Evolutionary conservation across 257 asterid genomes (phyloP).

Genomic region (Marsdenia floribunda): DNA sequence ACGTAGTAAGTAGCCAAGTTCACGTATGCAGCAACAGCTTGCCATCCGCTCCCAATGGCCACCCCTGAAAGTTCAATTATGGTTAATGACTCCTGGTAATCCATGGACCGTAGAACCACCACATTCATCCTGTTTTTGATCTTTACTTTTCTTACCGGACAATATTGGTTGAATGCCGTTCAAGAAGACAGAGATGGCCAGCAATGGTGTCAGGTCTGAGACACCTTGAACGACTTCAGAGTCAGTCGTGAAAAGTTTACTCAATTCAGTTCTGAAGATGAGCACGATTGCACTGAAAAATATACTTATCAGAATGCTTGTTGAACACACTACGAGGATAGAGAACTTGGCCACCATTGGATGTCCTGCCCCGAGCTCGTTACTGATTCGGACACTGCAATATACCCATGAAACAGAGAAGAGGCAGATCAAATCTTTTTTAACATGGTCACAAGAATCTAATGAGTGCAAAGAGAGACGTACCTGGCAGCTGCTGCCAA

Average conservation of each 20-base stretch:
- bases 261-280: conserved; percentile 23
- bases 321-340: conserved; percentile 21
- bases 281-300: conserved; percentile 21
- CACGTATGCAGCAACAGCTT: conserved; percentile 25
- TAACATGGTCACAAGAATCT: background rate
- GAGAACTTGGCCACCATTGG: conserved; percentile 30
- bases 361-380: conserved; percentile 36
- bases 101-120: background rate
- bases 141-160: conserved; percentile 16
- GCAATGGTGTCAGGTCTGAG: conserved; percentile 25
- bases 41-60: conserved; percentile 42
- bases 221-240: conserved; percentile 22
- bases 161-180: conserved; percentile 32
- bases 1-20: conserved; percentile 27
- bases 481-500: conserved; percentile 29
- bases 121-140: background rate
- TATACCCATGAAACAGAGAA: background rate
- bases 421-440: background rate
- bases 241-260: conserved; percentile 28
- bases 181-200: conserved; percentile 29
- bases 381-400: conserved; percentile 26
- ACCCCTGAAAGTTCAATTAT: conserved; percentile 16
- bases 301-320: conserved; percentile 22
- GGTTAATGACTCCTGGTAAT: background rate
- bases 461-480: background rate